These are phyloP conservation scores for Teunomyces panamensis DNA, from an alignment of 805 yeast species.

Conservation along the genomic window DNA sequence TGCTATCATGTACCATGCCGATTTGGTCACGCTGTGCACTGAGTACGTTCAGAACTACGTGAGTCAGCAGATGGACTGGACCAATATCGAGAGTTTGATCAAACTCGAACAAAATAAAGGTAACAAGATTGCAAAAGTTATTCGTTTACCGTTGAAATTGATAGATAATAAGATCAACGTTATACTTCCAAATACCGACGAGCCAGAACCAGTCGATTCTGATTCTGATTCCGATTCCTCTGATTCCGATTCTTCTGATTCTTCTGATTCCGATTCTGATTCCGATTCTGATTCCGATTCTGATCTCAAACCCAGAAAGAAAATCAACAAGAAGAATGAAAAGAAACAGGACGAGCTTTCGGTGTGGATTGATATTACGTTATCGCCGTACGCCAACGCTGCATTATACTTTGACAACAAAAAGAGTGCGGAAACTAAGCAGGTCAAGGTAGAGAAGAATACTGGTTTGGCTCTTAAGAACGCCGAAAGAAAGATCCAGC, in stretches of 20 bases:
- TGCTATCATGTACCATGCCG: conserved; percentile 65
- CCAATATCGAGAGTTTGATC: conserved; percentile 74
- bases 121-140: conserved; percentile 59
- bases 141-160: conserved; percentile 67
- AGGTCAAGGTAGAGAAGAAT: conserved; percentile 73
- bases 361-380: conserved; percentile 62
- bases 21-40: conserved; percentile 68
- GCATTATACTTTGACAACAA: conserved; percentile 74
- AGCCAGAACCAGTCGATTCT: conserved; percentile 20
- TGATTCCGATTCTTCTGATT: conserved; percentile 16
- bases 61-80: conserved; percentile 93
- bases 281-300: conserved; percentile 22
- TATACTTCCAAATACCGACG: conserved; percentile 48
- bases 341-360: conserved; percentile 28
- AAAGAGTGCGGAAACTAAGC: conserved; percentile 73
- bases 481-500: conserved; percentile 73
- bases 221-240: conserved; percentile 29
- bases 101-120: conserved; percentile 65
- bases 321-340: background rate
- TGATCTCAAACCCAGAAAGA: conserved; percentile 22
- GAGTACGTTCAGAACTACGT: conserved; percentile 61
- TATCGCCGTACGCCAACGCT: conserved; percentile 88
- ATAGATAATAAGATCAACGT: conserved; percentile 64
- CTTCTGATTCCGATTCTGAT: conserved; percentile 22
- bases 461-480: conserved; percentile 76